phyloP scores from a whole-genome alignment of 257 asterid species.

The Verbascum thapsus region DNA sequence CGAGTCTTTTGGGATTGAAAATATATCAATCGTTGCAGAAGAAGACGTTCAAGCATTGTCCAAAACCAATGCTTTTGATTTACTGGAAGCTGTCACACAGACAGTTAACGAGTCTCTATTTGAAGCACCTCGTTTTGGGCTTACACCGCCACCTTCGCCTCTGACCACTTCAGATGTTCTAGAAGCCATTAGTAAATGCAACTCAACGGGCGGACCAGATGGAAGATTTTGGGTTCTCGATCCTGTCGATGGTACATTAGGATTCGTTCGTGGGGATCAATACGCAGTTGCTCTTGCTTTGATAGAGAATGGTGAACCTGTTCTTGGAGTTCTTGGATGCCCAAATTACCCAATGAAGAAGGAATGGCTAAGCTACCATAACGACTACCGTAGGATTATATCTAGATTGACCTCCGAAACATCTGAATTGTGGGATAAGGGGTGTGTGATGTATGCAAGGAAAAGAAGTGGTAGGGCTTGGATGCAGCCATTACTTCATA shows the following conservation, averaged over 20 bases:
- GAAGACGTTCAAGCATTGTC: conserved; percentile 72
- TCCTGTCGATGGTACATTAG: conserved; percentile 85
- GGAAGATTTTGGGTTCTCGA: conserved; percentile 88
- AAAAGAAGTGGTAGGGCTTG: conserved; percentile 67
- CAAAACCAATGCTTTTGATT: conserved; percentile 40
- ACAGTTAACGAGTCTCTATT: conserved; percentile 60
- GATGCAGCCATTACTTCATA: conserved; percentile 72
- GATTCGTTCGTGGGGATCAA: conserved; percentile 88
- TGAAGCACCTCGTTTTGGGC: conserved; percentile 64
- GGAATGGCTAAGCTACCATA: conserved; percentile 62
- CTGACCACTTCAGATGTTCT: conserved; percentile 56
- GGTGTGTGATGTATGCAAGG: conserved; percentile 68
- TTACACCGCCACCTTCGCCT: conserved; percentile 43
- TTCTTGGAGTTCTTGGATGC: conserved; percentile 90
- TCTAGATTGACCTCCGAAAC: conserved; percentile 43
- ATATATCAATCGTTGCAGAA: conserved; percentile 69
- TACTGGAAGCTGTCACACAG: conserved; percentile 49
- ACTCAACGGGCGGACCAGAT: conserved; percentile 48
- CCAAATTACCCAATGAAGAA: conserved; percentile 82
- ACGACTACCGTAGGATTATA: conserved; percentile 54
- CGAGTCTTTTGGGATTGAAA: conserved; percentile 53
- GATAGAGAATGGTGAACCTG: conserved; percentile 78
- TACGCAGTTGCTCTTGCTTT: conserved; percentile 80
- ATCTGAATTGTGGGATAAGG: conserved; percentile 49
- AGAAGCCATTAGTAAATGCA: conserved; percentile 71